A percentile compares a stretch with the other conserved stretches of the same genome.
phyloP scores from a whole-genome alignment of 169 alveolate species.

The Cryptosporidium canis region DNA sequence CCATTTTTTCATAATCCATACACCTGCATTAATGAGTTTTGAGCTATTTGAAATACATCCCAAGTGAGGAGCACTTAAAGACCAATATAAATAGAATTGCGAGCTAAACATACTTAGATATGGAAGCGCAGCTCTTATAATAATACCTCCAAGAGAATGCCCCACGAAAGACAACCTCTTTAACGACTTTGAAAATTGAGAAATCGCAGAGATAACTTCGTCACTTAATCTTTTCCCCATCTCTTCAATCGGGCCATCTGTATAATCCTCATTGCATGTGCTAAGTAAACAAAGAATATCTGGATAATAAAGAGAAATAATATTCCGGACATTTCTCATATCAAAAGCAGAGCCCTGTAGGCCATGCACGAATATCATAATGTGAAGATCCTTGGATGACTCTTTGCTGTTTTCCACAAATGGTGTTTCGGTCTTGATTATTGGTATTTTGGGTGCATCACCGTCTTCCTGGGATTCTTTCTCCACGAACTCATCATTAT shows the following conservation, averaged over 20 bases:
- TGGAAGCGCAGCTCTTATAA: conserved; percentile 92
- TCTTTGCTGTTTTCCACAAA: not conserved
- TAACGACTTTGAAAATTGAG: conserved; percentile 70
- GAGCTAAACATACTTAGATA: conserved; percentile 82
- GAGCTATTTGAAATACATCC: conserved; percentile 88
- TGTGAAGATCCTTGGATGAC: conserved; percentile 80
- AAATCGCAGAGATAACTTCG: conserved; percentile 77
- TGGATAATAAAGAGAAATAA: conserved; percentile 85
- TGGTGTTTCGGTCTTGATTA: conserved; percentile 23
- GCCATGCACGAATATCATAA: conserved; percentile 93
- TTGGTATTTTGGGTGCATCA: conserved; percentile 21
- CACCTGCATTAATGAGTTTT: conserved; percentile 89
- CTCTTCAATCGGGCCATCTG: conserved; percentile 87
- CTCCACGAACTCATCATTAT: not conserved
- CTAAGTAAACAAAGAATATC: conserved; percentile 84
- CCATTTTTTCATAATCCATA: conserved; percentile 91
- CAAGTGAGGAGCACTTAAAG: conserved; percentile 91
- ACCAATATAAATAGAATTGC: conserved; percentile 83
- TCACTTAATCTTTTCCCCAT: conserved; percentile 88
- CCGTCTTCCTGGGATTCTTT: not conserved
- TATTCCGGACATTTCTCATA: conserved; percentile 87
- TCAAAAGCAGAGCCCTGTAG: conserved; percentile 91
- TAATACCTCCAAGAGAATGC: conserved; percentile 93
- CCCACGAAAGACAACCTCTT: conserved; percentile 89
- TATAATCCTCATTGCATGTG: conserved; percentile 87